Base-by-base conservation (phyloP, 805 yeast genomes). In the Candida palmyrensis region DNA sequence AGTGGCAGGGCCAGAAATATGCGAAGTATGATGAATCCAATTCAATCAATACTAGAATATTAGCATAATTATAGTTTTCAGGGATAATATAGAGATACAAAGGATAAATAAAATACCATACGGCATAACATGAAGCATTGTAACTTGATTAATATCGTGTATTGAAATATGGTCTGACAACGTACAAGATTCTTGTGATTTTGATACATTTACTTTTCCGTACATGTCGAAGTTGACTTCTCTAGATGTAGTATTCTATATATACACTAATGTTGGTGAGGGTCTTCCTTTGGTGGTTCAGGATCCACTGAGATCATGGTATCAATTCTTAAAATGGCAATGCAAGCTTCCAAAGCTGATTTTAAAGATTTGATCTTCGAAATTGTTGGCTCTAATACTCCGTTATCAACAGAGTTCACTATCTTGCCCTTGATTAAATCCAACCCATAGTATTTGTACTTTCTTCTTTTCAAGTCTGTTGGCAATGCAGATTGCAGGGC, bases 291-390 rank as follows among this genome's bases (percentile, higher is more conserved):
- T 43, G 82, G 86, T 31, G 84, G 88, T 55, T 92, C 98, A 9
- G 98, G 98, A 50, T 90, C 94, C 41, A 92, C 96, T 30, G 87
- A 85, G 52, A 92, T 90, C 95, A 90, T 89, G 32, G 99, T 92
- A 60, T 92, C 99, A 52, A 92, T 92, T 71, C 99, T 81, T 50
- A 94, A 71, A 43, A 92, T 92, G 22, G 97, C 95, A 59, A 94
- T 80, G 65, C 98, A 92, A 3, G 99, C 99, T 68, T 92, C 99
- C 46, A 92, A 75, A 5, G 98, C 97, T 39, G 94, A 82, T 62
- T 94, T 89, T 57, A 94, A 75, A 8, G 96, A 81, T 61, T 88
- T 89, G 53, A 92, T 73, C 67, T 92, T 92, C 51, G 94, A 81
- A 53, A 92, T 72, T 12, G 97, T 84, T 35, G 99, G 99, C 62